These are phyloP conservation scores for Zoysia japonica DNA, from an alignment of 176 grass and related monocot species.

Conservation along the genomic window DNA sequence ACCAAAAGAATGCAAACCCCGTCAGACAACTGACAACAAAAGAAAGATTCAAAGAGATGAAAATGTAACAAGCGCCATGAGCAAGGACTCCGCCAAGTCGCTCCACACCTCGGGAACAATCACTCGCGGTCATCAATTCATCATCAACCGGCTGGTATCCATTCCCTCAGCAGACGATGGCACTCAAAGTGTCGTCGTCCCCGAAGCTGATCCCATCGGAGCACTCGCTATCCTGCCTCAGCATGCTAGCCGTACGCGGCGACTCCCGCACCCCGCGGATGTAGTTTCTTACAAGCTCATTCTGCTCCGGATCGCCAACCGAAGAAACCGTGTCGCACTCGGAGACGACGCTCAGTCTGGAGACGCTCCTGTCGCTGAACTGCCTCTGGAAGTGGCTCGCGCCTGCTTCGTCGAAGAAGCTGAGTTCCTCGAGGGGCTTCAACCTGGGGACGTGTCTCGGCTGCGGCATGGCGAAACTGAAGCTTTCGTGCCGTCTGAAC, in stretches of 20 bases:
- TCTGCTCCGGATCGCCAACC: slow-evolving; percentile 22
- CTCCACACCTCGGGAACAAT: background rate
- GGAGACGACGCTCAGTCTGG: slow-evolving; percentile 39
- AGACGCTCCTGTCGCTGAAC: slow-evolving; percentile 52
- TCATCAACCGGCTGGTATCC: background rate
- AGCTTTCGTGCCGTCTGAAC: slow-evolving; percentile 71
- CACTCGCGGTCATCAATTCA: background rate
- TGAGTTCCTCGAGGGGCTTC: slow-evolving; percentile 39
- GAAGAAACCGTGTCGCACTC: slow-evolving; percentile 45
- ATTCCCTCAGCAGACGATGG: slow-evolving; percentile 6
- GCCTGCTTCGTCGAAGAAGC: slow-evolving; percentile 21
- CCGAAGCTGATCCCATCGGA: background rate
- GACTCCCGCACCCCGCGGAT: slow-evolving; percentile 24
- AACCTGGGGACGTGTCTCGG: slow-evolving; percentile 41
- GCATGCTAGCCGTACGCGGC: background rate
- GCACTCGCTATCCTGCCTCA: slow-evolving; percentile 20
- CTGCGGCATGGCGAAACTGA: slow-evolving; percentile 57
- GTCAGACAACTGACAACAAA: background rate
- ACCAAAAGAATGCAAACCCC: slow-evolving; percentile 21
- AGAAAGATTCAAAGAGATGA: background rate
- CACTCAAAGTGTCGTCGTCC: slow-evolving; percentile 22
- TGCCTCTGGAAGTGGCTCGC: slow-evolving; percentile 43
- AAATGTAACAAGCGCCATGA: background rate
- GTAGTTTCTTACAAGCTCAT: slow-evolving; percentile 7
- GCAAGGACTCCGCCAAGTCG: background rate